phyloP scores from a whole-genome alignment of 192 early-diverging fungal genomes.

The Coemansia umbellata region DNA sequence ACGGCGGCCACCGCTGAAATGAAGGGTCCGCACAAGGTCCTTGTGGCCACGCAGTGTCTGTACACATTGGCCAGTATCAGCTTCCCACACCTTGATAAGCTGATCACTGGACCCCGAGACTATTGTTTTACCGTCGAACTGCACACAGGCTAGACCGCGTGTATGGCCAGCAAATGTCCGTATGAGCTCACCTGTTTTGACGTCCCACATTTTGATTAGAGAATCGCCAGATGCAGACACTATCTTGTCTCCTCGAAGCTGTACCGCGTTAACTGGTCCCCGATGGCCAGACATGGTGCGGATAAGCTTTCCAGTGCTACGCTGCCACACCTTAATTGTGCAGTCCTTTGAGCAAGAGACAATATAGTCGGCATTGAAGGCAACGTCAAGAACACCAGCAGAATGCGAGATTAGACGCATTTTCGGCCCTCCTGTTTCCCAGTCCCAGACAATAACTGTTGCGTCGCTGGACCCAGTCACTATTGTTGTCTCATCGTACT shows the following conservation, averaged over 20 bases:
- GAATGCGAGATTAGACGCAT: conserved; percentile 68
- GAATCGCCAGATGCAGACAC: conserved; percentile 84
- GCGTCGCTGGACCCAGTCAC: conserved; percentile 86
- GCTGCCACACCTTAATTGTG: conserved; percentile 84
- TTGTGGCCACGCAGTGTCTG: conserved; percentile 64
- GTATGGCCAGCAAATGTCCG: conserved; percentile 77
- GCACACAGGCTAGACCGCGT: conserved; percentile 78
- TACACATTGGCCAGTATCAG: conserved; percentile 59
- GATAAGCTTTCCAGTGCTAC: conserved; percentile 56
- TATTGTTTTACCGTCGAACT: conserved; percentile 74
- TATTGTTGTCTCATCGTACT: conserved; percentile 68
- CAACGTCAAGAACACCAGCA: conserved; percentile 80
- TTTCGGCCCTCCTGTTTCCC: conserved; percentile 45
- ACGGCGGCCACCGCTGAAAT: conserved; percentile 68
- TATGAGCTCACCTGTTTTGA: conserved; percentile 63
- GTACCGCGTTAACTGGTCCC: conserved; percentile 94
- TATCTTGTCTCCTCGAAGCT: conserved; percentile 63
- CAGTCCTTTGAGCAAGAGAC: conserved; percentile 93
- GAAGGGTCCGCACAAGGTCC: conserved; percentile 78
- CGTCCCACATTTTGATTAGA: conserved; percentile 77
- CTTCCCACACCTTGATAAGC: conserved; percentile 80
- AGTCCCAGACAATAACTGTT: conserved; percentile 83
- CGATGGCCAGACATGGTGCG: conserved; percentile 74
- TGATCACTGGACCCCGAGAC: conserved; percentile 80
- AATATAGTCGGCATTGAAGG: conserved; percentile 68